phyloP scores from a whole-genome alignment of 306 rosid genomes.

The Glycine latifolia region DNA sequence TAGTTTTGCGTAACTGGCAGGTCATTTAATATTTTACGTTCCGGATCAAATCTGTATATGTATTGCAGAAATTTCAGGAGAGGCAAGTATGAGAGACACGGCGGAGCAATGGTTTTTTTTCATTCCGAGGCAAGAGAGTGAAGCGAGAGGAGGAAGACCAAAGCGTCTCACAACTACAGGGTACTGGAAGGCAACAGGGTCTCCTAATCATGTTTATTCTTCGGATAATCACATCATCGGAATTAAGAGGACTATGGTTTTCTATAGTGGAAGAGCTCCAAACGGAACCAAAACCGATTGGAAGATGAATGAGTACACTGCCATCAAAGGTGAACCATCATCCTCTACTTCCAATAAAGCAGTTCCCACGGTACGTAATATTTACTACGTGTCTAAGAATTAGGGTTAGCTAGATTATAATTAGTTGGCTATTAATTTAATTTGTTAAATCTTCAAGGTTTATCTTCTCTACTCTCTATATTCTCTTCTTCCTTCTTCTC shows the following conservation, averaged over 20 bases:
- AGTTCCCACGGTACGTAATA: conserved; percentile 40
- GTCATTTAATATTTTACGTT: neutral
- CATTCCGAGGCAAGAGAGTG: conserved; percentile 80
- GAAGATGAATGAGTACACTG: conserved; percentile 95
- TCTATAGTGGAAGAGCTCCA: conserved; percentile 85
- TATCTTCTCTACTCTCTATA: neutral
- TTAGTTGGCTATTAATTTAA: neutral
- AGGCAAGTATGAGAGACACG: conserved; percentile 58
- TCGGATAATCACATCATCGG: conserved; percentile 66
- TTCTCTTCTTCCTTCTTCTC: neutral
- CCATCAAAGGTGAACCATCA: conserved; percentile 45
- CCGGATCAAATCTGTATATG: too few relatives aligned
- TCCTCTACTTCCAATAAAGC: conserved; percentile 39
- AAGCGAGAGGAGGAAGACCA: conserved; percentile 90
- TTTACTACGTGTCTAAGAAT: too few relatives aligned
- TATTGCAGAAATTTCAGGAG: conserved; percentile 72
- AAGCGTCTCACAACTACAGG: conserved; percentile 74
- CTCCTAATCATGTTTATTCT: conserved; percentile 77
- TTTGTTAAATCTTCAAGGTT: neutral
- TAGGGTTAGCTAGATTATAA: neutral
- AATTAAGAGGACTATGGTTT: conserved; percentile 84
- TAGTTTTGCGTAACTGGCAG: neutral
- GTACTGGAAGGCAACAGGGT: conserved; percentile 94
- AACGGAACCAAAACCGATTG: conserved; percentile 81
- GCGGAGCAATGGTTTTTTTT: conserved; percentile 94